These are phyloP conservation scores for Mycocentrospora acerina DNA, from an alignment of 2,329 filamentous ascomycete species.

Conservation along the genomic window DNA sequence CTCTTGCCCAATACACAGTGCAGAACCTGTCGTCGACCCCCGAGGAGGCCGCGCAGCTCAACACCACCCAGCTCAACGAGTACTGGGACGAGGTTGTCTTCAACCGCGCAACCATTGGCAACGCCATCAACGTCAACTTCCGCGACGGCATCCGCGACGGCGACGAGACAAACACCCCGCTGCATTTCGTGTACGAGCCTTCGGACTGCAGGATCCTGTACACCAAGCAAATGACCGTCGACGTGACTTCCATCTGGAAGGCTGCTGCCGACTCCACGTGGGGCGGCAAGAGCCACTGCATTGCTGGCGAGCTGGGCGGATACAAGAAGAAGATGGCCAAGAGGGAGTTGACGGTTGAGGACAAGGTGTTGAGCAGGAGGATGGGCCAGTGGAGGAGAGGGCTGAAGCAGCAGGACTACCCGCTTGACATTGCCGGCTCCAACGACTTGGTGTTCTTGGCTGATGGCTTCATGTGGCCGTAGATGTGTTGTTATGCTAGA, in stretches of 20 bases:
- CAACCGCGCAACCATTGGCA: conserved; percentile 28
- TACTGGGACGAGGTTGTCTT: conserved; percentile 37
- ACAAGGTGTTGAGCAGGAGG: conserved; percentile 27
- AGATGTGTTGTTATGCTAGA: background rate
- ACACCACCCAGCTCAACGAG: conserved; percentile 32
- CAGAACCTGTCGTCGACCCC: conserved; percentile 20
- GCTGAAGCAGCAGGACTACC: conserved; percentile 32
- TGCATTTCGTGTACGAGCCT: conserved; percentile 63
- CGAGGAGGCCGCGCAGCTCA: conserved; percentile 29
- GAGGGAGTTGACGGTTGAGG: conserved; percentile 24
- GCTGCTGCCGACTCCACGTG: conserved; percentile 41
- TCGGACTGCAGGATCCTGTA: conserved; percentile 65
- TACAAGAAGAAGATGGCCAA: conserved; percentile 19
- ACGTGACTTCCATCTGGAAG: conserved; percentile 58
- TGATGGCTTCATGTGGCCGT: conserved; percentile 31
- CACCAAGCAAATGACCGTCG: conserved; percentile 57
- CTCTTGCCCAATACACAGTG: conserved; percentile 23
- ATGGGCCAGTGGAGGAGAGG: conserved; percentile 34
- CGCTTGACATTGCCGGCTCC: conserved; percentile 38
- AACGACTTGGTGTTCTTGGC: conserved; percentile 16
- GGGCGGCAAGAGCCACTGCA: conserved; percentile 33
- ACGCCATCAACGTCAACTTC: conserved; percentile 39
- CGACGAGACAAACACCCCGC: conserved; percentile 47
- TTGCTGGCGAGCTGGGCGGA: conserved; percentile 32
- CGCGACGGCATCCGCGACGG: conserved; percentile 47